A percentile compares a stretch with the other conserved stretches of the same genome.
Evolutionary conservation across 2,329 filamentous ascomycete species (phyloP).

Genomic region (Lachnellula cervina): DNA sequence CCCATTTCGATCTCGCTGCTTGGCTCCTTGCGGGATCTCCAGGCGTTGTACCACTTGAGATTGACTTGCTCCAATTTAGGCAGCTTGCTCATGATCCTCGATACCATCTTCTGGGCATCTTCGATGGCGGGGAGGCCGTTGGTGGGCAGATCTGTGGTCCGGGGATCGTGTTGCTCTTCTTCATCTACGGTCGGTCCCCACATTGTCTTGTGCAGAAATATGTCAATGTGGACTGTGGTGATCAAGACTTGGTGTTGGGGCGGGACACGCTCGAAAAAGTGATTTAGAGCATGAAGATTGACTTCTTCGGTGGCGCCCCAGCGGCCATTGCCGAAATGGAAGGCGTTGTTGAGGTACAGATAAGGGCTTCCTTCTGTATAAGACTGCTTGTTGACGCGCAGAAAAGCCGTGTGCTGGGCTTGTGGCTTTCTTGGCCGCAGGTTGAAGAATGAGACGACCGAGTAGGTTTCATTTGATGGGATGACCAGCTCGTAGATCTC

Average conservation of each 20-base stretch:
- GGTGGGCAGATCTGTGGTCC: neutral
- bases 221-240: neutral
- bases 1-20: neutral
- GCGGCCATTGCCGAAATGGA: constrained; percentile 11
- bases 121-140: neutral
- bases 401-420: neutral
- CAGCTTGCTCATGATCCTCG: neutral
- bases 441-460: neutral
- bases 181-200: neutral
- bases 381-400: neutral
- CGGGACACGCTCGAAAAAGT: neutral
- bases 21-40: neutral
- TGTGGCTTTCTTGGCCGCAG: neutral
- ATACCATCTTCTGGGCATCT: neutral
- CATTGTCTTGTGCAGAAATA: neutral
- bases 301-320: neutral
- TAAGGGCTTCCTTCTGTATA: neutral
- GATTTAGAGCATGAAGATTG: neutral
- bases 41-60: neutral
- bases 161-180: neutral
- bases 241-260: neutral
- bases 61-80: neutral
- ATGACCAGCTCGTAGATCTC: neutral
- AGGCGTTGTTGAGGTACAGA: neutral
- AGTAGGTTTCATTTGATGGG: neutral